These are phyloP conservation scores for Suillus americanus DNA, from an alignment of 768 basidiomycete species.

Conservation along the genomic window DNA sequence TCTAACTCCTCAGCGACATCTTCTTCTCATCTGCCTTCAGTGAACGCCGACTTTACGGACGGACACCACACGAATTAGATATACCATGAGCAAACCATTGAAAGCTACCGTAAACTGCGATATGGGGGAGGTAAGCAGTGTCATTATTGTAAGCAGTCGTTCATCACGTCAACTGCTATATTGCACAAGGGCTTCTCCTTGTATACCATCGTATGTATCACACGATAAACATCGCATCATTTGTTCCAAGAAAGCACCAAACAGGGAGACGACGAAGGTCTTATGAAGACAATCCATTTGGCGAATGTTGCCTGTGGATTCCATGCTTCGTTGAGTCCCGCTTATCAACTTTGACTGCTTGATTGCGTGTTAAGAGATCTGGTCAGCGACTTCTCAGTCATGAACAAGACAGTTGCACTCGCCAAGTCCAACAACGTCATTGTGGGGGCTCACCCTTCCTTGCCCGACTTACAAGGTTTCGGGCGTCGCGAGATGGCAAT, in stretches of 20 bases:
- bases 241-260: neutral
- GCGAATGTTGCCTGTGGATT: conserved; percentile 71
- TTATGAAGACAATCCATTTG: conserved; percentile 57
- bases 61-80: neutral
- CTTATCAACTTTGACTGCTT: neutral
- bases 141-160: neutral
- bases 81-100: conserved; percentile 21
- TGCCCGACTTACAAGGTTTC: conserved; percentile 64
- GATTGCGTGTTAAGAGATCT: neutral
- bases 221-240: neutral
- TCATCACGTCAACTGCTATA: neutral
- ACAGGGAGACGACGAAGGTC: conserved; percentile 50
- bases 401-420: conserved; percentile 58
- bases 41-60: neutral
- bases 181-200: conserved; percentile 47
- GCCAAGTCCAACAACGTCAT: conserved; percentile 56
- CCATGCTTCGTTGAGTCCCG: conserved; percentile 51
- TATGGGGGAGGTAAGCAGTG: conserved; percentile 49
- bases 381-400: conserved; percentile 58
- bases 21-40: neutral
- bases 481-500: conserved; percentile 66
- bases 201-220: conserved; percentile 42
- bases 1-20: neutral
- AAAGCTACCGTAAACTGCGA: conserved; percentile 53
- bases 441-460: conserved; percentile 68